These are phyloP conservation scores for Eucalyptus polyanthemos DNA, from an alignment of 345 rosid species.

Conservation along the genomic window DNA sequence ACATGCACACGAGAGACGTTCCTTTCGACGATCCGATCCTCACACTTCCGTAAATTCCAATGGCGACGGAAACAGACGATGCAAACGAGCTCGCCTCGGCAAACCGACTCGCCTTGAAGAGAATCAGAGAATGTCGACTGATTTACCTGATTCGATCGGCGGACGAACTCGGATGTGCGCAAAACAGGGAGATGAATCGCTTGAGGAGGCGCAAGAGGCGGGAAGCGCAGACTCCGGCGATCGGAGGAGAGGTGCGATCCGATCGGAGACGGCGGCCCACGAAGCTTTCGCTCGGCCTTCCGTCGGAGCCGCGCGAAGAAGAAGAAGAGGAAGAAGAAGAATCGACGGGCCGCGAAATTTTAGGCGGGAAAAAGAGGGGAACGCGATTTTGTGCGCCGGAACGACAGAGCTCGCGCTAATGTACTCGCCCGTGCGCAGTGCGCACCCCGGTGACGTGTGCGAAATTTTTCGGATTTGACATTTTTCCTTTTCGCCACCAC, in stretches of 20 bases:
- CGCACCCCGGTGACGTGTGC: background rate
- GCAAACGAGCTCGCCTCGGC: background rate
- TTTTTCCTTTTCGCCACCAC: background rate
- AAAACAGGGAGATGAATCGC: background rate
- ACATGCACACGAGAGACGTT: background rate
- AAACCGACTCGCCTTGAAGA: background rate
- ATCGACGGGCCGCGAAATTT: background rate
- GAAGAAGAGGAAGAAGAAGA: background rate
- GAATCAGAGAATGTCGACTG: background rate
- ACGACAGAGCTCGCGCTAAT: background rate
- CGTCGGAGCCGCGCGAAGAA: background rate
- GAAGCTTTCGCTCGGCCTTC: background rate
- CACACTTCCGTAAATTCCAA: background rate
- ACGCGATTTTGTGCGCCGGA: background rate
- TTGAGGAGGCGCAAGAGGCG: background rate
- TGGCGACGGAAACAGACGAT: background rate
- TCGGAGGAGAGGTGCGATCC: background rate
- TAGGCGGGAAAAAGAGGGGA: background rate
- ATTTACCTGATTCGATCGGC: background rate
- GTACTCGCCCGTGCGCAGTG: background rate
- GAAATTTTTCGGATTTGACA: background rate
- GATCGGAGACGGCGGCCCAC: background rate
- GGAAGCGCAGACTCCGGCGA: background rate
- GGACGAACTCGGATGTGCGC: background rate
- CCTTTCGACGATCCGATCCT: background rate